Percentiles rank a stretch among this genome's conserved stretches.
These are phyloP conservation scores for carrot (Daucus carota) DNA, from an alignment of 129 eudicot species.

Conservation along the genomic window DH1_v3.0 NC_030386.2:33387501-33388000, in stretches of 20 bases:
- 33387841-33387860: neutral
- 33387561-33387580: neutral
- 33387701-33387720: neutral
- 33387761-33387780: neutral
- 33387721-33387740: neutral
- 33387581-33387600: neutral
- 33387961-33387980: too few relatives aligned
- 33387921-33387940: too few relatives aligned
- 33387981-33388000: too few relatives aligned
- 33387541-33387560: neutral
- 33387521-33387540: neutral
- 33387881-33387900: neutral
- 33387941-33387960: too few relatives aligned
- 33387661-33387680: neutral
- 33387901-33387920: too few relatives aligned
- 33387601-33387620: neutral
- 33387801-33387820: neutral
- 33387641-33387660: neutral
- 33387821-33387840: neutral
- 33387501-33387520: neutral
- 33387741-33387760: too few relatives aligned
- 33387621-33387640: neutral
- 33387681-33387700: neutral
- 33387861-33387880: too few relatives aligned
- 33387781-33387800: neutral